A percentile compares a stretch with the other conserved stretches of the same genome.
phyloP scores from a whole-genome alignment of 2,329 filamentous ascomycete genomes.

The Aspergillus uvarum region DNA sequence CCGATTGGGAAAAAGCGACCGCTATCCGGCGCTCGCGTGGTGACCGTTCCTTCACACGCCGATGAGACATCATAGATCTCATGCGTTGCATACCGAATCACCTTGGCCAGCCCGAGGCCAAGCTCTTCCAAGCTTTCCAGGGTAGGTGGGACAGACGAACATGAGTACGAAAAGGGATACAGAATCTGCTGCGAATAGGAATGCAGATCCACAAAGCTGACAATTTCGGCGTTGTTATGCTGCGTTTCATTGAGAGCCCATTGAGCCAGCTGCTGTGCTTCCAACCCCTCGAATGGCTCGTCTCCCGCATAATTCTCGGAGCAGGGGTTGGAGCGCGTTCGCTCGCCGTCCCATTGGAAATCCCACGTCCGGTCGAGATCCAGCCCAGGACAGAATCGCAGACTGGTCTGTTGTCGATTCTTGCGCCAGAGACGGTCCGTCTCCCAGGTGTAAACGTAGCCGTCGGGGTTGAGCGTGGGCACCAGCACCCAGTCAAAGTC shows the following conservation, averaged over 20 bases:
- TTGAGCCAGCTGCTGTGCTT: constrained; percentile 70
- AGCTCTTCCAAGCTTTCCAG: constrained; percentile 91
- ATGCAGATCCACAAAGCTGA: constrained; percentile 87
- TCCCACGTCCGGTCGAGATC: constrained; percentile 87
- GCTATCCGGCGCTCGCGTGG: constrained; percentile 27
- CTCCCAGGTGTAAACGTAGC: constrained; percentile 91
- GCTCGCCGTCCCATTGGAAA: constrained; percentile 75
- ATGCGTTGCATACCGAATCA: constrained; percentile 76
- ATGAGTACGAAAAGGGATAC: constrained; percentile 88
- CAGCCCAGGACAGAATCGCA: constrained; percentile 80
- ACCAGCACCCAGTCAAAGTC: constrained; percentile 86
- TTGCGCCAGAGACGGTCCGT: constrained; percentile 93
- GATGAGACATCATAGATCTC: constrained; percentile 75
- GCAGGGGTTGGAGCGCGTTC: constrained; percentile 73
- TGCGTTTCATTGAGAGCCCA: constrained; percentile 81
- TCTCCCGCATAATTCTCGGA: constrained; percentile 87
- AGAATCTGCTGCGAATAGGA: constrained; percentile 94
- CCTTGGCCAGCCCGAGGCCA: constrained; percentile 81
- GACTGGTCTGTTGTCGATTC: constrained; percentile 75
- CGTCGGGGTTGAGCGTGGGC: constrained; percentile 88
- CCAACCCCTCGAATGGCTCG: constrained; percentile 76
- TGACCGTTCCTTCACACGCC: constrained; percentile 78
- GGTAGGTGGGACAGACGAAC: constrained; percentile 73
- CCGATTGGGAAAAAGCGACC: constrained; percentile 53
- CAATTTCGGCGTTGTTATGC: constrained; percentile 69